These are phyloP conservation scores for Acanthamoeba quina DNA, from an alignment of 208 protist genomes.

Conservation along the genomic window DNA sequence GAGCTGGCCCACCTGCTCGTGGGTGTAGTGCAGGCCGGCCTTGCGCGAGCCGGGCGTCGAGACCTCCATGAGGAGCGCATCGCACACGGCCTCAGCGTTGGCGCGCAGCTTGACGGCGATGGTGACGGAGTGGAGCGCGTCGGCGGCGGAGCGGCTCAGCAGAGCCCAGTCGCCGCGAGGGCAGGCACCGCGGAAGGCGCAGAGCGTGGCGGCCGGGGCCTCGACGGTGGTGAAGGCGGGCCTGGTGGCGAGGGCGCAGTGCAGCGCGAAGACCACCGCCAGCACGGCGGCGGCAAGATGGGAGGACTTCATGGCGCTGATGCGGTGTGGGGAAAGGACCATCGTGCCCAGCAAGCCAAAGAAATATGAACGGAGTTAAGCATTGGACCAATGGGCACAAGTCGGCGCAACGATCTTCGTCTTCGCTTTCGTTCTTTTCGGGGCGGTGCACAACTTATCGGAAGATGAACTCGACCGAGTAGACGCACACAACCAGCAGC, in stretches of 20 bases:
- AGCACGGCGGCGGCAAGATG: neutral
- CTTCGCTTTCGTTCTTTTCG: too few relatives aligned
- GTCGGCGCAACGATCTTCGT: too few relatives aligned
- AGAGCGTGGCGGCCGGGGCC: neutral
- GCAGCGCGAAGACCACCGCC: slow-evolving; percentile 21
- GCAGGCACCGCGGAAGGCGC: neutral
- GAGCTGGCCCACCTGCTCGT: slow-evolving; percentile 55
- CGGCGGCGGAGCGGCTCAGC: neutral
- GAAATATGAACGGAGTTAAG: too few relatives aligned
- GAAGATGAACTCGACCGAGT: slow-evolving; percentile 33
- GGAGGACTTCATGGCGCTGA: too few relatives aligned
- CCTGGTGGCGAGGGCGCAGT: slow-evolving; percentile 4
- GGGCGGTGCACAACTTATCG: neutral
- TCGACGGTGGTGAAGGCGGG: neutral
- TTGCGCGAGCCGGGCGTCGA: slow-evolving; percentile 30
- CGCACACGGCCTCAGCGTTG: neutral
- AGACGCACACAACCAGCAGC: neutral
- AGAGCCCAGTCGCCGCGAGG: neutral
- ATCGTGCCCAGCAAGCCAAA: too few relatives aligned
- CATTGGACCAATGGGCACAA: too few relatives aligned
- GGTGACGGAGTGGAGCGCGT: neutral
- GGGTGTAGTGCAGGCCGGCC: neutral
- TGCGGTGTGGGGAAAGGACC: too few relatives aligned
- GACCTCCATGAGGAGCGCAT: slow-evolving; percentile 30
- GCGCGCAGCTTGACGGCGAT: neutral